phyloP scores from a whole-genome alignment of 352 stramenopile species.

The Phytophthora citricola region DNA sequence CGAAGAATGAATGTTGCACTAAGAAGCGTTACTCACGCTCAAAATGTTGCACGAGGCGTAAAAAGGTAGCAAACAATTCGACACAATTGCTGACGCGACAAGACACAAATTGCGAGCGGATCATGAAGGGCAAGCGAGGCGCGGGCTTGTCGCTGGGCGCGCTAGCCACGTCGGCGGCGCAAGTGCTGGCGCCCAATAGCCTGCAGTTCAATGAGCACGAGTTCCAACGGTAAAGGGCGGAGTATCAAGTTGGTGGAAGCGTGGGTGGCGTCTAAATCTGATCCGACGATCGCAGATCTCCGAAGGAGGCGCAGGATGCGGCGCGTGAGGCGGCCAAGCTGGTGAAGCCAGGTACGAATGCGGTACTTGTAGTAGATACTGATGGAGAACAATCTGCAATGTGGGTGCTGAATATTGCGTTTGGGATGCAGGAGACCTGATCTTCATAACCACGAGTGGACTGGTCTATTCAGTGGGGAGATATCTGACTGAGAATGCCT shows the following conservation, averaged over 20 bases:
- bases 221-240: constrained; percentile 59
- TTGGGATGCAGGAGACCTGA: constrained; percentile 60
- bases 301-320: constrained; percentile 62
- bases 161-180: constrained; percentile 49
- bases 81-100: neutral
- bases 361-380: neutral
- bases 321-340: constrained; percentile 66
- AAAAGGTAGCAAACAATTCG: neutral
- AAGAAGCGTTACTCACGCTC: neutral
- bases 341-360: constrained; percentile 59
- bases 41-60: constrained; percentile 1
- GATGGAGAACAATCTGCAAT: neutral
- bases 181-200: constrained; percentile 74
- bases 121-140: constrained; percentile 12
- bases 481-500: constrained; percentile 70
- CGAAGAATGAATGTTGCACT: constrained; percentile 5
- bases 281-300: constrained; percentile 42
- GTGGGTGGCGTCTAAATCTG: neutral
- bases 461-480: constrained; percentile 73
- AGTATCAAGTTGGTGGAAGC: neutral
- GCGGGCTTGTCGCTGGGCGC: constrained; percentile 33
- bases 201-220: constrained; percentile 80
- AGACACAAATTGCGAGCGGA: constrained; percentile 1
- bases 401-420: constrained; percentile 4
- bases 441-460: constrained; percentile 82